Evolutionary conservation across 768 basidiomycete genomes (phyloP), one percentile per base, ranked within the genome.

Genomic region (Lepiota brunneoincarnata): DNA sequence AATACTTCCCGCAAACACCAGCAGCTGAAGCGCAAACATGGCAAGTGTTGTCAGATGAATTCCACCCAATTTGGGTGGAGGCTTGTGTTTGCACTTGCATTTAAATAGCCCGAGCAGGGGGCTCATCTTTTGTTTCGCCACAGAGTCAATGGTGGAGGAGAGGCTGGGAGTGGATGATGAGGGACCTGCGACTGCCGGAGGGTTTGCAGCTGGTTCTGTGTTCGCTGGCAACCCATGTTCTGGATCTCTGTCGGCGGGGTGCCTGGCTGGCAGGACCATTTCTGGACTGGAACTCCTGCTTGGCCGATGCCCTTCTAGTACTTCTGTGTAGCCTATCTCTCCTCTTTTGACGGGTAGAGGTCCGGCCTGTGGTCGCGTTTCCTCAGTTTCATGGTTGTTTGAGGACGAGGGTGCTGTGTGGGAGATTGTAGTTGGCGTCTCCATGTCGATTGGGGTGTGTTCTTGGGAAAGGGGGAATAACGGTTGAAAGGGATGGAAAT

Each of bases 341-440:
- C 85, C 87, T 17, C 77, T 74, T 65, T 87, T 87, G 40, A 63
- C 65, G 49, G 86, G 86, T 62, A 86, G 69, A 51, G 85, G 84
- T 39, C 73, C 83, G 61, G 84, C 83, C 73, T 86, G 73, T 51
- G 69, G 72, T 60, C 73, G 72, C 58, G 60, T 50, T 62, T 71
- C 70, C 52, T 66, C 64, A n/a, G 38, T 54, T 56, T 21, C 21
- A 42, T 12, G 41, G 47, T 3, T 44, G 31, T 14, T 31, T 45
- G 21, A 24, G 38, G 20, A 12, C n/a, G 53, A 47, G 38, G 45
- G n/a, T 6, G 50, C 17, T 20, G 15, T 42, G 18, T 18, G 12
- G 12, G 28, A 9, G 14, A n/a, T 28, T 14, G 24, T 18, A 1
- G 24, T 4, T 3, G 7, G 17, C 21, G 31, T 54, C n/a, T 39